Base-by-base conservation (phyloP, 2,329 filamentous ascomycete species). In the Huntiella moniliformis region DNA sequence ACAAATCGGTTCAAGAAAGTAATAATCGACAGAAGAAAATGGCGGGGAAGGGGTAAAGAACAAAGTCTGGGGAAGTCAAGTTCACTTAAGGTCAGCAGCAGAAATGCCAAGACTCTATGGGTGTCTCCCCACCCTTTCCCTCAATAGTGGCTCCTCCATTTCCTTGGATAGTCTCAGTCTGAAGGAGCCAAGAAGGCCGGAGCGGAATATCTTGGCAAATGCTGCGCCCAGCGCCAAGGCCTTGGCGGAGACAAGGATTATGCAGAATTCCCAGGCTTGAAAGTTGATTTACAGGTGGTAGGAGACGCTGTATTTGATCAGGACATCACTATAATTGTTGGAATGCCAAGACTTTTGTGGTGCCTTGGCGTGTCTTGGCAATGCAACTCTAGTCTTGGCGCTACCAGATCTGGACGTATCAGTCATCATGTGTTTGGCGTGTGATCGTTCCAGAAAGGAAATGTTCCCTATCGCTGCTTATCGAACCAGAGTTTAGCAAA, bases 201-300 rank as follows among this genome's bases (percentile, higher is more conserved):
- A 46, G 47, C 47, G 47, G 47, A 49, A 49, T 46, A 34, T 43
- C 47, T 49, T 49, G 47, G 47, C 47, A 44, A 6, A 38, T 46
- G 44, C 47, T 49, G 47, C 47, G 47, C 47, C 47, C 44, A 44
- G 47, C 31, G 47, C 47, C 47, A 49, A 49, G 47, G 3, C 44
- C 47, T 49, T 49, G 47, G 47, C 44, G 39, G 44, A 40, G 44
- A 36, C 37, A 46, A 45, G 37, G 41, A 33, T 33, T 15, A 45
- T 49, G 38, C 44, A 36, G 3, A 42, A 18, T 28, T 38, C 31
- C 37, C 10, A 28, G 22, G 22, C 22, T 28, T 8, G 22, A 8
- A 28, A 28, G 22, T 7, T 8, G 22, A 10, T 8, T 28, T 28
- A 28, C 10, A 28, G 22, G 22, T 10, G 22, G 22, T 28, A 2